Evolutionary conservation across 2,329 filamentous ascomycete species (phyloP).

Genomic region (Aspergillus glaucus): DNA sequence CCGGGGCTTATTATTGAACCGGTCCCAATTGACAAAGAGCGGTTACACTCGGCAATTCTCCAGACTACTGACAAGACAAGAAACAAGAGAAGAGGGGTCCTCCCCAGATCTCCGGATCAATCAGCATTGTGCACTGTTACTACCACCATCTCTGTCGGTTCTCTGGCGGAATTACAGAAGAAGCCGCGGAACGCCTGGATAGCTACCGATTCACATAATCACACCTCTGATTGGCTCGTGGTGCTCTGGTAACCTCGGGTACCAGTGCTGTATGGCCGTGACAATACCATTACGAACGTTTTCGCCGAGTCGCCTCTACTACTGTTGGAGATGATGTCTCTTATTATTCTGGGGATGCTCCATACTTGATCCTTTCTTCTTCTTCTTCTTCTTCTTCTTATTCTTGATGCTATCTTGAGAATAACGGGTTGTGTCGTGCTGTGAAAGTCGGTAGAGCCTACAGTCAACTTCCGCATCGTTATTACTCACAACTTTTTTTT

Average conservation of each 20-base stretch:
- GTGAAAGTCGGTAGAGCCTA: not conserved
- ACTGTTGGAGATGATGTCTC: not conserved
- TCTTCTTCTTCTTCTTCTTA: not conserved
- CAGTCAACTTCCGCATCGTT: too few relatives aligned
- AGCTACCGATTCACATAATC: slow-evolving; percentile 19
- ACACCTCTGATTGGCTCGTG: slow-evolving; percentile 19
- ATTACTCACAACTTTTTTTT: not conserved
- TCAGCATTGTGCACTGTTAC: too few relatives aligned
- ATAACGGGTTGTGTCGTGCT: not conserved
- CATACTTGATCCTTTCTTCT: not conserved
- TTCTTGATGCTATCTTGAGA: not conserved
- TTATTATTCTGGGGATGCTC: not conserved
- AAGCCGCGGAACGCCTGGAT: not conserved
- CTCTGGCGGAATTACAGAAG: not conserved
- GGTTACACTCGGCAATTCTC: too few relatives aligned
- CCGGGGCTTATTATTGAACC: too few relatives aligned
- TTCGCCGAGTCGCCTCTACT: slow-evolving; percentile 1
- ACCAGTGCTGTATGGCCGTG: slow-evolving; percentile 9
- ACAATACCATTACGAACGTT: slow-evolving; percentile 21
- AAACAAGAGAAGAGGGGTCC: too few relatives aligned
- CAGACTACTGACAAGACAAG: too few relatives aligned
- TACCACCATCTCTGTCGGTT: not conserved
- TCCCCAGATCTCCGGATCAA: too few relatives aligned
- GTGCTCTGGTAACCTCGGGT: not conserved
- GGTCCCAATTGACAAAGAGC: too few relatives aligned